Evolutionary conservation across 768 basidiomycete species (phyloP).

Genomic region (Strobilomyces confusus): DNA sequence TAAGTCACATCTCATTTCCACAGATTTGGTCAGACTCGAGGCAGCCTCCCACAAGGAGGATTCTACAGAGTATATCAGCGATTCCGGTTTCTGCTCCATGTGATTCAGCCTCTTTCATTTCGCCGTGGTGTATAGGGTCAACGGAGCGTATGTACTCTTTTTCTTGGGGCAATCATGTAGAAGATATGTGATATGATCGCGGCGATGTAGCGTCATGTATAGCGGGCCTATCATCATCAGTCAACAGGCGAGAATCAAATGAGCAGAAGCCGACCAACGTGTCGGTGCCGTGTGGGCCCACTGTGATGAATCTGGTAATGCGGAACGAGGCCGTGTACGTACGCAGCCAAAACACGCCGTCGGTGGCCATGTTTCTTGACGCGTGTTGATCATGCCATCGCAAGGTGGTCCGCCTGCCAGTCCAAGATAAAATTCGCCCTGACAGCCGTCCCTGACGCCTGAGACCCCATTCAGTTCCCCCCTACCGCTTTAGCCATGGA

Average conservation of each 20-base stretch:
- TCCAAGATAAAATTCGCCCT: constrained; percentile 30
- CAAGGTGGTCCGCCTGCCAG: constrained; percentile 25
- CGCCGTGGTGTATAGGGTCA: neutral
- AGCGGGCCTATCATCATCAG: constrained; percentile 12
- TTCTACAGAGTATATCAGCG: constrained; percentile 40
- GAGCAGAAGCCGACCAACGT: constrained; percentile 24
- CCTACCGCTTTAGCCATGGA: constrained; percentile 22
- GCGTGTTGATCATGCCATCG: constrained; percentile 31
- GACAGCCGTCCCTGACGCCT: constrained; percentile 13
- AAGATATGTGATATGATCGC: constrained; percentile 5
- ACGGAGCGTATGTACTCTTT: constrained; percentile 5
- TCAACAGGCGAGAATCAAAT: constrained; percentile 11
- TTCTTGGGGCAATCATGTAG: constrained; percentile 10
- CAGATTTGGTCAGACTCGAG: constrained; percentile 48
- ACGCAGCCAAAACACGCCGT: constrained; percentile 24
- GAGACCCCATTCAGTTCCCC: constrained; percentile 7
- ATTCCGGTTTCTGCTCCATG: constrained; percentile 48
- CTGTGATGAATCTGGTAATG: constrained; percentile 7
- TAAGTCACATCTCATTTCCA: constrained; percentile 21
- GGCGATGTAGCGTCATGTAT: constrained; percentile 15
- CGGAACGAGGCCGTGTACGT: constrained; percentile 31
- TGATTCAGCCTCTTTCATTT: constrained; percentile 2
- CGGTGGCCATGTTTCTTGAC: constrained; percentile 17
- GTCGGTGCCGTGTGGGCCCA: too few species aligned
- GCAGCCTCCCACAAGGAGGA: constrained; percentile 39